Percentiles rank a stretch among this genome's conserved stretches.
These are phyloP conservation scores for Funneliformis mosseae DNA, from an alignment of 192 early-diverging fungal genomes.

Conservation along the genomic window DNA sequence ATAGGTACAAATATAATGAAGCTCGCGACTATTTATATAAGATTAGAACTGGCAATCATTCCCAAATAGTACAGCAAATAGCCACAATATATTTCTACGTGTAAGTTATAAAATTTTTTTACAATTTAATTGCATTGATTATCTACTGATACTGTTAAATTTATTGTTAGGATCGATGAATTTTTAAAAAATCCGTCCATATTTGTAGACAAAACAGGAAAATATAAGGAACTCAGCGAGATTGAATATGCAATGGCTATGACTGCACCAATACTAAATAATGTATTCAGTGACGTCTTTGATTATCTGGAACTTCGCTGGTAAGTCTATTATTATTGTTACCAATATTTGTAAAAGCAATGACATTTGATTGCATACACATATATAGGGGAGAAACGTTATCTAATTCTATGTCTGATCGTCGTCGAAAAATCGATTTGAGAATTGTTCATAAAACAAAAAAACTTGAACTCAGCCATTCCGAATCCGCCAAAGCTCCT, in stretches of 20 bases:
- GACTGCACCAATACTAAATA: slow-evolving; percentile 13
- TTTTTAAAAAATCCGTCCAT: slow-evolving; percentile 22
- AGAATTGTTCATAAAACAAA: neutral
- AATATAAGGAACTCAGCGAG: slow-evolving; percentile 2
- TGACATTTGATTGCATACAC: no score
- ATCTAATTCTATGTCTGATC: neutral
- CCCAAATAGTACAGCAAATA: slow-evolving; percentile 4
- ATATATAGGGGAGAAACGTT: neutral
- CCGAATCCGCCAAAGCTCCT: neutral
- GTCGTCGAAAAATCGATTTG: slow-evolving; percentile 3
- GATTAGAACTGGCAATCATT: neutral
- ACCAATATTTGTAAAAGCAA: neutral
- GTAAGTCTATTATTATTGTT: slow-evolving; percentile 22
- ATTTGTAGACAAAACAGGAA: slow-evolving; percentile 12
- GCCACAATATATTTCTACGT: slow-evolving; percentile 12
- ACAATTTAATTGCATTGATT: neutral
- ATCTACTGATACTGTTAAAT: slow-evolving; percentile 22
- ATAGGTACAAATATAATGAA: slow-evolving; percentile 16
- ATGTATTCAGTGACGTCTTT: slow-evolving; percentile 16
- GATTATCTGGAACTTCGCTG: slow-evolving; percentile 15
- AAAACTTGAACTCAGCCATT: slow-evolving; percentile 23
- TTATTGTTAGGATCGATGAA: slow-evolving; percentile 31
- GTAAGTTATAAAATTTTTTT: slow-evolving; percentile 19
- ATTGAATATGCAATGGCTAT: slow-evolving; percentile 27
- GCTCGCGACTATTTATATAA: slow-evolving; percentile 24